Percentiles rank a stretch among this genome's conserved stretches.
Conservation (phyloP, 1,139 yeast genomes). For the Lodderomyces orthopsilosis region DNA sequence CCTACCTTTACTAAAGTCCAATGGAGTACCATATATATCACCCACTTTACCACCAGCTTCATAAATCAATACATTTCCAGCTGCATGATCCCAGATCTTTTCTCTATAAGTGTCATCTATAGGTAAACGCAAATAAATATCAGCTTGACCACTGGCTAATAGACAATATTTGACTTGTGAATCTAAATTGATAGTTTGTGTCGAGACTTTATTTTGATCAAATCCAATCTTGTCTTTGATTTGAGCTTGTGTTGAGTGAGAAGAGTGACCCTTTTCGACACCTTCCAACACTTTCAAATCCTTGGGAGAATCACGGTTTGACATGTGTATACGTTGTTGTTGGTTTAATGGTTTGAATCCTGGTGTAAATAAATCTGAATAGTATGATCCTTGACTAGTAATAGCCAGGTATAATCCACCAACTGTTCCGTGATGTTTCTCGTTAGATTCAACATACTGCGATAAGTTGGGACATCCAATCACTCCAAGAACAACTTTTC, state of each 20-base stretch:
- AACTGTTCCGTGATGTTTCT: slow-evolving; percentile 33
- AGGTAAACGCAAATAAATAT: slow-evolving; percentile 86
- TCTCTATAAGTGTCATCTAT: slow-evolving; percentile 74
- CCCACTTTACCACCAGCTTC: slow-evolving; percentile 94
- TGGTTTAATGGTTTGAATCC: slow-evolving; percentile 37
- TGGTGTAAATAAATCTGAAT: slow-evolving; percentile 39
- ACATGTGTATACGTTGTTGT: slow-evolving; percentile 42
- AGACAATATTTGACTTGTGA: slow-evolving; percentile 96
- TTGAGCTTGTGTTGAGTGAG: slow-evolving; percentile 80
- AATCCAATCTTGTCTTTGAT: slow-evolving; percentile 64
- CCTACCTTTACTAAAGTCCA: slow-evolving; percentile 89
- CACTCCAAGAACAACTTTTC: slow-evolving; percentile 82
- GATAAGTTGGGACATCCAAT: slow-evolving; percentile 95
- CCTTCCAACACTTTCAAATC: slow-evolving; percentile 82
- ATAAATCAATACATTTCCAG: slow-evolving; percentile 79
- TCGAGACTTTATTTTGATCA: slow-evolving; percentile 38
- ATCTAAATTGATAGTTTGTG: slow-evolving; percentile 69
- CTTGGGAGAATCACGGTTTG: slow-evolving; percentile 37
- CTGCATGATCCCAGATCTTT: slow-evolving; percentile 99
- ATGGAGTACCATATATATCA: slow-evolving; percentile 69
- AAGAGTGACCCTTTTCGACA: slow-evolving; percentile 95
- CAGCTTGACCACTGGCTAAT: slow-evolving; percentile 88
- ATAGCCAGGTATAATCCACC: slow-evolving; percentile 82
- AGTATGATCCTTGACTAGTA: slow-evolving; percentile 69
- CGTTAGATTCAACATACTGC: slow-evolving; percentile 42